phyloP scores from a whole-genome alignment of 2,329 filamentous ascomycete genomes.

The Aspergillus transmontanensis region DNA sequence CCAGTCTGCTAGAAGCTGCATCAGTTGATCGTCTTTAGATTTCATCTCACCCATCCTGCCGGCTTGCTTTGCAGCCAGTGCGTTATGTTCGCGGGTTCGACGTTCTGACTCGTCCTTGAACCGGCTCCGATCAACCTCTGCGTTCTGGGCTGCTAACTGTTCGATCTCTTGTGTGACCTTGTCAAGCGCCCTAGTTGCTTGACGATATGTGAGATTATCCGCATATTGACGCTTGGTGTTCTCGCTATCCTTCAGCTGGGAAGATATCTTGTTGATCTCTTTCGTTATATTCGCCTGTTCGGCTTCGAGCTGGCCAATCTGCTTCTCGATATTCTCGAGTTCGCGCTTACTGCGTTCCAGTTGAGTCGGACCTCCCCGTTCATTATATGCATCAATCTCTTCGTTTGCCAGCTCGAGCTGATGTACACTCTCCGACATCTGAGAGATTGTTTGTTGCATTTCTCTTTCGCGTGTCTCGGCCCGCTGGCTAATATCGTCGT shows the following conservation, averaged over 20 bases:
- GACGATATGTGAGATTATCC: conserved; percentile 86
- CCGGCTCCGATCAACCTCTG: conserved; percentile 76
- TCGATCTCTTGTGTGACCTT: conserved; percentile 69
- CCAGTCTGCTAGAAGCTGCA: conserved; percentile 74
- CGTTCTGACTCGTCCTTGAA: conserved; percentile 70
- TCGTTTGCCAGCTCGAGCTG: conserved; percentile 74
- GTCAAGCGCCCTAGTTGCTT: conserved; percentile 69
- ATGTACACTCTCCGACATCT: conserved; percentile 72
- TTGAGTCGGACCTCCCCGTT: conserved; percentile 71
- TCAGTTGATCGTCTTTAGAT: conserved; percentile 80
- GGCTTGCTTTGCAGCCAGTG: conserved; percentile 71
- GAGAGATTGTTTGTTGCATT: conserved; percentile 70
- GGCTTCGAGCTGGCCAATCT: conserved; percentile 65
- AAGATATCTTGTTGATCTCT: conserved; percentile 75
- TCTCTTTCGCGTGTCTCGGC: conserved; percentile 73
- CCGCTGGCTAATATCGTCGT: conserved; percentile 74
- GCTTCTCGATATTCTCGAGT: conserved; percentile 67
- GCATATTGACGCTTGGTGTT: conserved; percentile 82
- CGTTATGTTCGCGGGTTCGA: conserved; percentile 69
- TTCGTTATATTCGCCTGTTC: conserved; percentile 69
- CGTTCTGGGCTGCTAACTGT: conserved; percentile 75
- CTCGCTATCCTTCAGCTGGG: conserved; percentile 76
- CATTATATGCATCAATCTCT: conserved; percentile 78
- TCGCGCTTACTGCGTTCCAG: conserved; percentile 70
- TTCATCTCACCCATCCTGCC: conserved; percentile 77